Conservation (phyloP, 768 basidiomycete genomes). For the Boletus pseudo-olivaceus region DNA sequence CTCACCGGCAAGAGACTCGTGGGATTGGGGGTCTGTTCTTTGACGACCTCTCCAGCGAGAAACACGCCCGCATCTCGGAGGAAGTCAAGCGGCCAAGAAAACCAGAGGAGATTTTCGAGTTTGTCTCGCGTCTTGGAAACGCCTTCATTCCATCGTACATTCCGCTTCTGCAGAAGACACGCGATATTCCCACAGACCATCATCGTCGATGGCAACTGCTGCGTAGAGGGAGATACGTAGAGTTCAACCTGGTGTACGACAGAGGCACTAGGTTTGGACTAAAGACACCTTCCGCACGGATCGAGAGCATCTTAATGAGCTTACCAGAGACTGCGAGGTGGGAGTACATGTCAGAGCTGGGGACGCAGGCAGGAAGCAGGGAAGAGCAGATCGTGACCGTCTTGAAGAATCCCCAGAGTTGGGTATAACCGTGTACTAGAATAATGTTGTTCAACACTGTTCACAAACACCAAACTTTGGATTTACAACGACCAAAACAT, state of each 20-base stretch:
- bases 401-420: slow-evolving; percentile 59
- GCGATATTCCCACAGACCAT: slow-evolving; percentile 56
- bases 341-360: slow-evolving; percentile 85
- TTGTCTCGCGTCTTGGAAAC: slow-evolving; percentile 68
- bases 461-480: too few species aligned
- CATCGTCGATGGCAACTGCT: slow-evolving; percentile 92
- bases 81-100: slow-evolving; percentile 48
- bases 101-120: slow-evolving; percentile 70
- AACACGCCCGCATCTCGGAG: slow-evolving; percentile 59
- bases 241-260: slow-evolving; percentile 88
- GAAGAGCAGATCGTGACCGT: slow-evolving; percentile 64
- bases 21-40: slow-evolving; percentile 97
- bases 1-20: slow-evolving; percentile 80
- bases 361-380: slow-evolving; percentile 54
- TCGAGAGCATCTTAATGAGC: slow-evolving; percentile 90
- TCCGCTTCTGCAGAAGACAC: slow-evolving; percentile 71
- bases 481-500: background rate
- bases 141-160: slow-evolving; percentile 89
- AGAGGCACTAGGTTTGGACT: slow-evolving; percentile 87
- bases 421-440: slow-evolving; percentile 37
- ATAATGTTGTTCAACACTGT: too few species aligned
- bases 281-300: slow-evolving; percentile 78
- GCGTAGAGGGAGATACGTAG: slow-evolving; percentile 88
- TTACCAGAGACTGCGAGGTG: slow-evolving; percentile 83
- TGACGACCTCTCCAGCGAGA: slow-evolving; percentile 77